A percentile compares a stretch with the other conserved stretches of the same genome.
These are phyloP conservation scores for Aspergillus sp. DNA, from an alignment of 2,329 filamentous ascomycete genomes.

Conservation along the genomic window DNA sequence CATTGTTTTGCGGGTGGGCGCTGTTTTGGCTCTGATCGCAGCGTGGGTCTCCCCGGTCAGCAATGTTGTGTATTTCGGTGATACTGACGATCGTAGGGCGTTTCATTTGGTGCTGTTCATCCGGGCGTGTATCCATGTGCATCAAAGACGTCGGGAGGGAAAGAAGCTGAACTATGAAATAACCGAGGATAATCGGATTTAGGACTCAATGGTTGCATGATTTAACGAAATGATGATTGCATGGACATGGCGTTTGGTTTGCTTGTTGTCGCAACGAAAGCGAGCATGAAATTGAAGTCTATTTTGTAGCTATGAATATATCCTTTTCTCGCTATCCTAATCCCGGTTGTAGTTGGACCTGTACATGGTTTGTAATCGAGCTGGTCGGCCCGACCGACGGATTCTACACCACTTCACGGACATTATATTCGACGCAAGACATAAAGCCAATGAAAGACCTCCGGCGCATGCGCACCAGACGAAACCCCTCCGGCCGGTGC, in stretches of 20 bases:
- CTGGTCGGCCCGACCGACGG: too few relatives aligned
- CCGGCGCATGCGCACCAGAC: conserved; percentile 22
- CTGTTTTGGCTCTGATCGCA: neutral
- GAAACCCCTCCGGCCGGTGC: conserved; percentile 25
- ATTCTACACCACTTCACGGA: too few relatives aligned
- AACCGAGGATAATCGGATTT: neutral
- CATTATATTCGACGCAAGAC: conserved; percentile 21
- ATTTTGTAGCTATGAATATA: too few relatives aligned
- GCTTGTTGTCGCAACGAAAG: too few relatives aligned
- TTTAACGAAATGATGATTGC: too few relatives aligned
- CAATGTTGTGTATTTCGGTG: neutral
- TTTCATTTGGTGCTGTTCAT: neutral
- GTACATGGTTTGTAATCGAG: too few relatives aligned
- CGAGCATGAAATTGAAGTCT: too few relatives aligned
- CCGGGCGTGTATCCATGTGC: neutral
- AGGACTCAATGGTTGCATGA: neutral
- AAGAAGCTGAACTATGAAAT: neutral
- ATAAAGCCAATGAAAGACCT: conserved; percentile 33
- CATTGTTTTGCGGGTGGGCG: neutral
- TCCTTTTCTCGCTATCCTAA: too few relatives aligned
- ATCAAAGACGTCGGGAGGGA: neutral
- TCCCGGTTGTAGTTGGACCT: too few relatives aligned
- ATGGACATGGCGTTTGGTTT: too few relatives aligned
- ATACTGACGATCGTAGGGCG: neutral
- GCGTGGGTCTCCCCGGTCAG: neutral